Base-by-base conservation (phyloP, 805 yeast species). In the Wickerhamiella occidentalis region DNA sequence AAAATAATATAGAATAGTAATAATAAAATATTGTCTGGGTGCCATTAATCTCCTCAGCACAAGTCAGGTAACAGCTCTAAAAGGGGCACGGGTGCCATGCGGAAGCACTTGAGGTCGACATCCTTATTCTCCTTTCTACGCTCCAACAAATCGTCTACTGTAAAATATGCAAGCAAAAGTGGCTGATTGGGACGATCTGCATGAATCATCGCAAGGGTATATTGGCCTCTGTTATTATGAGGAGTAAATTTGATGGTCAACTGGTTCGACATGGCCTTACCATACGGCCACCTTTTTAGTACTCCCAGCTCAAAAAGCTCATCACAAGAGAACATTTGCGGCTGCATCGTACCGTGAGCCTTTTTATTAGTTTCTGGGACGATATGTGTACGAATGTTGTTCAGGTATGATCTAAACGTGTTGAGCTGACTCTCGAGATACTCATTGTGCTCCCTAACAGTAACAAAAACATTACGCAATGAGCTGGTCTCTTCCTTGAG, bases 391-490 rank as follows among this genome's bases (percentile, higher is more conserved):
- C 69, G 58, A 18, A 64, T 68, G 40, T 66, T 66, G 47, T 54
- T 47, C 49, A 66, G 54, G 51, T 66, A 66, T 21, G 67, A 62
- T 26, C 62, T 54, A 55, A 64, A 66, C 3, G 67, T 64, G 36
- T 65, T 65, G 19, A 66, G 51, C 53, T 66, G 69, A 3, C 61
- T 51, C 26, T 58, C 54, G 17, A 66, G 58, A 45, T 66, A 65
- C 47, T 61, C 64, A 43, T 66, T 65, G 50, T 64, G 69, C 36
- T 66, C 69, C 8, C 59, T 47, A 22, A 65, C 64, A 15, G 61
- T 56, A 9, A 54, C 40, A 48, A 56, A 59, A 6, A 65, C 70
- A 11, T 57, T 57, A 40, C 61, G 60, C 13, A 66, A 55, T 11
- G 65, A 59, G 13, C 38, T 43, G 18, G 64, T 55, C 50, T 66